A percentile compares a stretch with the other conserved stretches of the same genome.
Conservation (phyloP, 768 basidiomycete genomes). For the Rhodotorula kratochvilovae region DNA sequence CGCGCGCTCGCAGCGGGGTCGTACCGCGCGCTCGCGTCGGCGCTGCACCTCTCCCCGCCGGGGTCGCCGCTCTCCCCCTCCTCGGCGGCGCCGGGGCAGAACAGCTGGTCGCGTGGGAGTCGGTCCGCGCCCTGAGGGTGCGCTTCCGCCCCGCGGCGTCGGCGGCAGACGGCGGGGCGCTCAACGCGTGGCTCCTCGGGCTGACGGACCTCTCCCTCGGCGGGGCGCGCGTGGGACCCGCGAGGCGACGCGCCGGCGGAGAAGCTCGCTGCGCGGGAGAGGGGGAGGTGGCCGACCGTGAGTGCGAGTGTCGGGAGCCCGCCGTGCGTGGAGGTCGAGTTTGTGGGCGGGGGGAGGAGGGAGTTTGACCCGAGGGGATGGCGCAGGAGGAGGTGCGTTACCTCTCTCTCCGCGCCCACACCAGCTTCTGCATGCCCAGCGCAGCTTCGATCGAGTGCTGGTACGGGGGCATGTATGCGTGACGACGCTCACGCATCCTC, state of each 20-base stretch:
- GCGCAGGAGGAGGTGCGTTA: conserved; percentile 64
- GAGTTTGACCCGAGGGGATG: conserved; percentile 60
- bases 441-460: too few relatives aligned
- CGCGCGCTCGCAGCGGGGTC: neutral
- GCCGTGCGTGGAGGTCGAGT: neutral
- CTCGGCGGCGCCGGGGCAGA: too few relatives aligned
- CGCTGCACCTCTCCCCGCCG: neutral
- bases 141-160: conserved; percentile 1
- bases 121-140: neutral
- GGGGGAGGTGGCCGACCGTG: neutral
- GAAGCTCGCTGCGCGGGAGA: too few relatives aligned
- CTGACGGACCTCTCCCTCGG: neutral
- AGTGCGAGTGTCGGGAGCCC: neutral
- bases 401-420: too few relatives aligned
- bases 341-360: neutral
- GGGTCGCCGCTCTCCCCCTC: neutral
- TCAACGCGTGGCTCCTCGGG: neutral
- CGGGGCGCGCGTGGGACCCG: neutral
- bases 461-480: too few relatives aligned
- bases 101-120: neutral
- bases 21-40: neutral
- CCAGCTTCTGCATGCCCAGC: too few relatives aligned
- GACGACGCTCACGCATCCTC: too few relatives aligned
- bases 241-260: neutral
- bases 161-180: neutral